Base-by-base conservation (phyloP, 345 rosid species). In the Punica granatum region DNA sequence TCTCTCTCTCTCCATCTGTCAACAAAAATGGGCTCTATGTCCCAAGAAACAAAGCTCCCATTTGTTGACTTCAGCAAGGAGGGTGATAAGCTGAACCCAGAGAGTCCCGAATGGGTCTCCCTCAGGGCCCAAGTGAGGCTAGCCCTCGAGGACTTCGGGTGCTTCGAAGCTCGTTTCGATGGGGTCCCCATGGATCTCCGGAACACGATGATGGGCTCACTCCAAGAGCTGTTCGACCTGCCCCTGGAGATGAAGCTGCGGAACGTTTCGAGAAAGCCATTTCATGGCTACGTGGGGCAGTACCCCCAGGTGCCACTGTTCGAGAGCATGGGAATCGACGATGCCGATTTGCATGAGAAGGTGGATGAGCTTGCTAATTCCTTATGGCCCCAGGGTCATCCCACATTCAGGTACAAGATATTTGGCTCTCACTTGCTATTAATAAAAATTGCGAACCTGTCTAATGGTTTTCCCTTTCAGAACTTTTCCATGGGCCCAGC, bases 291-390 rank as follows among this genome's bases (percentile, higher is more conserved):
- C n/a, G 78, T 82, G 0, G 90, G 87, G 43, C 88, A 77, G 46
- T 81, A 80, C 70, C 88, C 90, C 42, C 70, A 63, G 54, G 81
- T 75, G 18, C 86, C 96, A 25, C 51, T 86, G 21, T 83, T 66
- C 5, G 96, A 89, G 61, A 85, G 96, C 77, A 75, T 89, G 75
- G 90, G 87, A 26, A 83, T 86, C 66, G 87, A 83, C 30, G 83
- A 78, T 25, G 74, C 89, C 32, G 72, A 76, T 37, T 34, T 68
- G 21, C 46, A 32, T 8, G 77, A 63, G 15, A 75, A 79, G 53
- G 85, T 86, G 3, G 75, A 81, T 4, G 63, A 53, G 66, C 65
- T 80, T 23, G 69, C 84, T 6, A 15, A 66, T 44, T 67, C 12
- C 7, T 48, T 86, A 35, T 86, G 85, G 85, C 83, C 89, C 5